Evolutionary conservation across 805 yeast genomes (phyloP), one percentile per base, ranked within the genome.

Genomic region (Teunomyces kruisii): DNA sequence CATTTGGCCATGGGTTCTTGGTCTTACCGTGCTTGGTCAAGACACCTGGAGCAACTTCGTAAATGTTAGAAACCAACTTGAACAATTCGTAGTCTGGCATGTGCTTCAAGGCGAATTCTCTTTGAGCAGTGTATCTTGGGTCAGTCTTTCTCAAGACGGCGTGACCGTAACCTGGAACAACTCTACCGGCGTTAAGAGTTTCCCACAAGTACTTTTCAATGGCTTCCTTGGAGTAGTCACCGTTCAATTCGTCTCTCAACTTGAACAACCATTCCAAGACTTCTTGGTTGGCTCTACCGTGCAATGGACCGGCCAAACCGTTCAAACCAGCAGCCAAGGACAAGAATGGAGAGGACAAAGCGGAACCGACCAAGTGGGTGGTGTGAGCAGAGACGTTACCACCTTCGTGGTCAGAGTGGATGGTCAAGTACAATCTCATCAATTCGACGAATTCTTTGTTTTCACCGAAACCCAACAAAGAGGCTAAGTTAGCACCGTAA

Each of bases 91-190:
- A 85, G 58, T 78, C 72, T 43, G 80, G 75, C 71, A 84, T 81
- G 64, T 64, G 80, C 76, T 57, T 75, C 57, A 75, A 70, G 43
- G 84, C 90, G 65, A 84, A 85, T 58, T 79, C 79, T 59, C 84
- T 74, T 74, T 83, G 83, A 47, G 91, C 92, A 45, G 78, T 74
- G 71, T 81, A 86, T 58, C 94, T 77, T 49, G 94, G 94, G 67
- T 86, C 94, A 41, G 92, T 82, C 75, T 80, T 81, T 70, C 95
- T 78, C 65, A 86, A 75, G 42, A 86, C 94, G 44, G 94, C 94
- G 66, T 86, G 95, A 39, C 95, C 95, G 72, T 87, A 87, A 50
- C 95, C 95, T 51, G 95, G 95, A 51, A 86, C 83, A 49, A 86
- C 94, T 59, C 90, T 78, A 50, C 88, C 88, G 39, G 83, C 72